Percentiles rank a stretch among this genome's conserved stretches.
Evolutionary conservation across 768 basidiomycete species (phyloP).

Genomic region (Pulveroboletus ravenelii): DNA sequence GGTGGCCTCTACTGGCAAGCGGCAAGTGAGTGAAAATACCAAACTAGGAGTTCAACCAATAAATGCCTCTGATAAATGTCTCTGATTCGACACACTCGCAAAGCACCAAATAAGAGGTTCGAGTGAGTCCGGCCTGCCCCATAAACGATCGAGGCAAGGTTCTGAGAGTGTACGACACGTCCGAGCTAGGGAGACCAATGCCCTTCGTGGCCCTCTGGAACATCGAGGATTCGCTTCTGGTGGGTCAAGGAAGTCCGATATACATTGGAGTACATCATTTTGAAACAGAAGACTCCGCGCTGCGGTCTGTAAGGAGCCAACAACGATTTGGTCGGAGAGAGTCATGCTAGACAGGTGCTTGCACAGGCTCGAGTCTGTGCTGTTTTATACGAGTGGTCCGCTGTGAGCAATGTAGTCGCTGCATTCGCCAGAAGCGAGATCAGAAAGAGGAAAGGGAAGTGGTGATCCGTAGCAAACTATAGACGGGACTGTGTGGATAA

Average conservation of each 20-base stretch:
- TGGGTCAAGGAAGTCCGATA: neutral
- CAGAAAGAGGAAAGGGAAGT: too few species aligned
- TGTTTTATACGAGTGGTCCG: too few species aligned
- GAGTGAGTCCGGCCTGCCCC: constrained; percentile 2
- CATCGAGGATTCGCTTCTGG: neutral
- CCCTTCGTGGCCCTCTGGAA: too few species aligned
- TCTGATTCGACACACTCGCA: neutral
- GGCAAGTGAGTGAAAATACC: neutral
- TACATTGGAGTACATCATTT: neutral
- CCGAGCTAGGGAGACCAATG: too few species aligned
- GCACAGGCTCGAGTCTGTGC: too few species aligned
- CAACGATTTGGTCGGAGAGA: neutral
- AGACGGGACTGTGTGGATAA: neutral
- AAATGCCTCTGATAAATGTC: neutral
- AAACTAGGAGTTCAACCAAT: neutral
- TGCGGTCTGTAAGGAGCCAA: neutral
- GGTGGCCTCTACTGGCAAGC: neutral
- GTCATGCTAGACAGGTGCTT: too few species aligned
- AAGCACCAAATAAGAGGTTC: neutral
- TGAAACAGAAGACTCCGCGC: neutral
- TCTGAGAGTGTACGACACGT: constrained; percentile 3
- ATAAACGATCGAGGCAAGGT: constrained; percentile 3
- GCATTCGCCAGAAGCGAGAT: too few species aligned
- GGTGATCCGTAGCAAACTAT: too few species aligned
- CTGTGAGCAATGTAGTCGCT: too few species aligned